Evolutionary conservation across 805 yeast species (phyloP).

Genomic region (Nakazawaea ambrosiae): DNA sequence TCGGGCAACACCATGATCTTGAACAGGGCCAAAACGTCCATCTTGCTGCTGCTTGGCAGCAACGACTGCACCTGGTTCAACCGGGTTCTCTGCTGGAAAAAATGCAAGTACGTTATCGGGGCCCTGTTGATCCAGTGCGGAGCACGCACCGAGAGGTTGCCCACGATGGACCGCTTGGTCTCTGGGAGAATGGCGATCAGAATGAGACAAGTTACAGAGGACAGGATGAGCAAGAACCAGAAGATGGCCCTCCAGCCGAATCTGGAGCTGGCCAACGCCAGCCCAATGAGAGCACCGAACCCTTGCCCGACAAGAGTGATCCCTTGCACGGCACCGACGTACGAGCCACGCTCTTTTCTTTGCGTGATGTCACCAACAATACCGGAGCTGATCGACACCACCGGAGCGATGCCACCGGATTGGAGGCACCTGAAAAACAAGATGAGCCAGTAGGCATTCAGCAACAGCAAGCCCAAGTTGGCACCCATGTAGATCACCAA

Average conservation of each 20-base stretch:
- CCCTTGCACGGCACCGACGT: slow-evolving; percentile 56
- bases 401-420: slow-evolving; percentile 68
- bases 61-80: slow-evolving; percentile 17
- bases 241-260: slow-evolving; percentile 64
- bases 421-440: slow-evolving; percentile 58
- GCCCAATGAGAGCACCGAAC: slow-evolving; percentile 59
- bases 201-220: slow-evolving; percentile 32
- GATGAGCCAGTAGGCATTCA: slow-evolving; percentile 45
- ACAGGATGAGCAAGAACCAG: slow-evolving; percentile 59
- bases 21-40: slow-evolving; percentile 31
- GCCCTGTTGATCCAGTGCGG: slow-evolving; percentile 4
- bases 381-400: slow-evolving; percentile 59
- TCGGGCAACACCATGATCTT: slow-evolving; percentile 35
- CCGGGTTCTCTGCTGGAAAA: background rate
- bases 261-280: slow-evolving; percentile 31
- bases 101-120: slow-evolving; percentile 10
- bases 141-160: slow-evolving; percentile 20
- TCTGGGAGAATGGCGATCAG: slow-evolving; percentile 31
- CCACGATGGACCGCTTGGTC: slow-evolving; percentile 31
- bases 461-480: slow-evolving; percentile 50
- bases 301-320: slow-evolving; percentile 59
- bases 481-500: slow-evolving; percentile 45
- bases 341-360: slow-evolving; percentile 52
- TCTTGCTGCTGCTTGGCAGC: slow-evolving; percentile 15
- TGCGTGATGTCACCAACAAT: slow-evolving; percentile 61